Base-by-base conservation (phyloP, 192 early-diverging fungal genomes). In the Umbelopsis vinacea region DNA sequence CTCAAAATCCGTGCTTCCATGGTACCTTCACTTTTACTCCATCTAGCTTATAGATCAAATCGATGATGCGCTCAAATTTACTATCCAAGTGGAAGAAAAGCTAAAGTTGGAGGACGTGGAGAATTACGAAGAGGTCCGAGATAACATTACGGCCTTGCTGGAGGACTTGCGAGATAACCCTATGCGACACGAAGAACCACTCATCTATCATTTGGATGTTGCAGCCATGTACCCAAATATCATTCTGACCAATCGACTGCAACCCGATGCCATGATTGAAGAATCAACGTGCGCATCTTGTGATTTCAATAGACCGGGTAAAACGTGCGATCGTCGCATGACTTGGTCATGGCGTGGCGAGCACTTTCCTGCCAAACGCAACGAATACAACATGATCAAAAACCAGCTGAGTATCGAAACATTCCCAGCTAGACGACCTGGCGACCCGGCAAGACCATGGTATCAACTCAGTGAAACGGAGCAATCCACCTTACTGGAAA, bases 171-270 rank as follows among this genome's bases (percentile, higher is more conserved):
- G 92, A n/a, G 94, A 97, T 63, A 76, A 76, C 19, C 96, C 96
- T 10, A 88, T 88, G 46, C 89, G 93, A 2, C 78, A 78, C 38
- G 94, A 95, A 67, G 81, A 86, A 33, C 98, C 98, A 2, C 82
- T 92, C 3, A 93, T 99, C 54, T 99, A 99, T 79, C 98, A 99
- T 72, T 89, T 99, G 85, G 98, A 99, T 82, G 98, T 99, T n/a
- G 98, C 95, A 0, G 98, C 98, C 24, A 99, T 99, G 98, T 97
- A 97, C 70, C 98, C 98, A 19, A 99, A 99, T 75, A 99, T 99
- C 71, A 99, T 99, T 76, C 83, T 99, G 26, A 99, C 98, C 0
- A 98, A 99, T 76, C 90, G 98, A 23, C 80, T 99, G 11, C 98
- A 99, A 79, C 98, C 98, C 0, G 96, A 99, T 82, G 93, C 98